Evolutionary conservation across 345 rosid genomes (phyloP), one percentile per base, ranked within the genome.

Genomic region (Aurinia saxatilis): DNA sequence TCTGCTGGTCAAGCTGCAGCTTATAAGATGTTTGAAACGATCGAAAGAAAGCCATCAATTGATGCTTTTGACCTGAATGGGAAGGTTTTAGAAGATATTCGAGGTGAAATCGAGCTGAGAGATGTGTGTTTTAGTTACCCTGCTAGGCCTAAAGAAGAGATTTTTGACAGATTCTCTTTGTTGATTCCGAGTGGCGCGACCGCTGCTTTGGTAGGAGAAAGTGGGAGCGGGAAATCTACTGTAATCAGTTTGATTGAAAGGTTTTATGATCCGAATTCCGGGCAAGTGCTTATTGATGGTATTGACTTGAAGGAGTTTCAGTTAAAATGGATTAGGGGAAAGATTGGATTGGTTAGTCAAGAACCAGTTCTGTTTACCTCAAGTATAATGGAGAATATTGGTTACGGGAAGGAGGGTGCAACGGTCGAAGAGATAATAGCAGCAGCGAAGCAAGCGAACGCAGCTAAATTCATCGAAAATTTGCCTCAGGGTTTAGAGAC

Each of bases 141-240:
- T 10, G 80, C 95, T 2, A 77, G 95, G 62, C 88, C 87, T 3
- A 66, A 74, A 4, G 87, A 86, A 56, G 81, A 66, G 55, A 69
- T 86, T 17, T 84, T 86, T 50, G 21, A 44, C 9, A 81, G 87
- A 7, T 86, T 86, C 70, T 82, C 82, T n/a, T 75, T 86, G 33
- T 50, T 60, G 27, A 80, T 86, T 7, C 38, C 81, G 5, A 74
- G 80, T 18, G 90, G 95, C 33, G 52, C 83, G 18, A 82, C 85
- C 5, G 66, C 78, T 17, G 90, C 95, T 53, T 60, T 86, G 65
- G 95, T 86, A 42, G 95, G 95, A 33, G 86, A 86, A 56, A 86
- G 90, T 45, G 95, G 95, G 56, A 86, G 95, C 46, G 90, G 90
- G 10, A 86, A 86, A 66, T 86, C 95, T 10, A 86, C 95, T 0